Conservation (phyloP, 2,329 filamentous ascomycete species). For the Exophiala viscosa region DNA sequence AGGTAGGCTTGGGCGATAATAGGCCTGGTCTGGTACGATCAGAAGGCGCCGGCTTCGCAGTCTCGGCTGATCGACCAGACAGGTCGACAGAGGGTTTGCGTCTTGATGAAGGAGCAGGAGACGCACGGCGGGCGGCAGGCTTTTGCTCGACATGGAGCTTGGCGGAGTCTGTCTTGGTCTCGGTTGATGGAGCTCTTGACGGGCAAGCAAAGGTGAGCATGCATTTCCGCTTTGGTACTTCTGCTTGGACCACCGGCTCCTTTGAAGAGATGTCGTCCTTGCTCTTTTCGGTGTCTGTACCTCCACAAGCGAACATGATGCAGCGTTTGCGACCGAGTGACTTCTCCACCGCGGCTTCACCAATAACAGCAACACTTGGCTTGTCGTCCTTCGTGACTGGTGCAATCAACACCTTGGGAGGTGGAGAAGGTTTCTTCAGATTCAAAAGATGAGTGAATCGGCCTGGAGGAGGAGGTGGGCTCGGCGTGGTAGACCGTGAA, state of each 20-base stretch:
- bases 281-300: conserved; percentile 52
- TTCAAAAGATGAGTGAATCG: conserved; percentile 33
- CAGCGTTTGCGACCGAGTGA: conserved; percentile 73
- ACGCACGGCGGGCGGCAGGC: conserved; percentile 32
- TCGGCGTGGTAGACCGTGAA: conserved; percentile 80
- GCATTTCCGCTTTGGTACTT: conserved; percentile 41
- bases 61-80: conserved; percentile 18
- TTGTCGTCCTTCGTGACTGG: conserved; percentile 30
- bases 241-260: conserved; percentile 30
- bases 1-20: conserved; percentile 39
- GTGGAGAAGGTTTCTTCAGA: conserved; percentile 20
- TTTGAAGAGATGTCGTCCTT: conserved; percentile 34
- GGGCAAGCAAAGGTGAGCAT: conserved; percentile 48
- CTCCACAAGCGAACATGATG: conserved; percentile 86
- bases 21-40: background rate
- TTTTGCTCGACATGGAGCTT: conserved; percentile 26
- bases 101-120: conserved; percentile 33
- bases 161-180: conserved; percentile 21
- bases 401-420: conserved; percentile 28
- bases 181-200: conserved; percentile 32
- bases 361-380: conserved; percentile 34
- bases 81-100: conserved; percentile 19
- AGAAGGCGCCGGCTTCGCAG: conserved; percentile 5
- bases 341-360: conserved; percentile 59
- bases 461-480: conserved; percentile 68